Conservation (phyloP, 2,329 filamentous ascomycete genomes). For the Bipolaris victoriae region DNA sequence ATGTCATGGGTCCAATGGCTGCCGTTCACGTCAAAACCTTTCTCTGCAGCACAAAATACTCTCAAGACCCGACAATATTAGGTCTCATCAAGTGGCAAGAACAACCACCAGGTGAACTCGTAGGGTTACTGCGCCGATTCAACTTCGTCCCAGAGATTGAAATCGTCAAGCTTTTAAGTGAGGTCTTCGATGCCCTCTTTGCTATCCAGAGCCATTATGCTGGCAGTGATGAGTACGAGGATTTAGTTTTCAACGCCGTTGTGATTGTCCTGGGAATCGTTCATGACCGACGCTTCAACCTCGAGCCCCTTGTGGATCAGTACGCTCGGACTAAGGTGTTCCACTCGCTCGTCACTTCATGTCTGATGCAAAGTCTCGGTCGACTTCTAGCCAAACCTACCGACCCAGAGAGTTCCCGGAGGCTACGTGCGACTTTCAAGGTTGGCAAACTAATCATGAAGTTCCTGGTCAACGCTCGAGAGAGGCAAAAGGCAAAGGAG, state of each 20-base stretch:
- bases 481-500: constrained; percentile 87
- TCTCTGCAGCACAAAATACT: constrained; percentile 92
- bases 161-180: constrained; percentile 88
- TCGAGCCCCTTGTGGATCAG: constrained; percentile 86
- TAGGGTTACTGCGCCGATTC: constrained; percentile 77
- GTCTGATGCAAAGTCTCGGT: constrained; percentile 84
- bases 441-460: constrained; percentile 91
- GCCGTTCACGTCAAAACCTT: constrained; percentile 81
- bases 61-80: constrained; percentile 85
- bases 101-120: constrained; percentile 71
- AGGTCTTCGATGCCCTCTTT: constrained; percentile 91
- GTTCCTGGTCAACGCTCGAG: constrained; percentile 88
- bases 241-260: constrained; percentile 87
- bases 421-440: constrained; percentile 89
- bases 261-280: constrained; percentile 92
- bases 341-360: constrained; percentile 89
- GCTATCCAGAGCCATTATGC: constrained; percentile 88
- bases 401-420: constrained; percentile 81
- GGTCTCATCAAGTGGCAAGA: constrained; percentile 88
- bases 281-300: constrained; percentile 90
- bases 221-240: constrained; percentile 91
- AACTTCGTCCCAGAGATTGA: constrained; percentile 97
- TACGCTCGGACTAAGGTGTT: constrained; percentile 90
- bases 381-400: constrained; percentile 81
- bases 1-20: constrained; percentile 78